These are phyloP conservation scores for Mycena kentingensis DNA, from an alignment of 768 basidiomycete species.

Conservation along the genomic window DNA sequence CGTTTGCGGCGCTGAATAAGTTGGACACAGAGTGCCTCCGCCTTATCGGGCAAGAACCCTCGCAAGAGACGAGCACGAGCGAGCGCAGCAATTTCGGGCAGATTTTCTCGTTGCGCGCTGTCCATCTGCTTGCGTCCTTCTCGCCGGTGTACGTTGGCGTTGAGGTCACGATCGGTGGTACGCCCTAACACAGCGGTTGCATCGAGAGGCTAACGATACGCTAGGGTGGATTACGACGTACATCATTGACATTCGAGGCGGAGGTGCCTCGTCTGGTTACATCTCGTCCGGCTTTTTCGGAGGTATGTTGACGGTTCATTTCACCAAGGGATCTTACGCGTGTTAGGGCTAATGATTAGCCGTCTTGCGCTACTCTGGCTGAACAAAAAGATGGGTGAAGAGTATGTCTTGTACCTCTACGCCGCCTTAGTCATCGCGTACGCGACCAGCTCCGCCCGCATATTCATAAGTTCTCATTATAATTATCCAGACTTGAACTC, in stretches of 20 bases:
- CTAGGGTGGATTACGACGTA: constrained; percentile 60
- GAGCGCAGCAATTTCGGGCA: constrained; percentile 44
- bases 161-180: constrained; percentile 54
- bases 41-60: constrained; percentile 30
- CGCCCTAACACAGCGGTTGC: neutral
- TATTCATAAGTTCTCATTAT: neutral
- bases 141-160: constrained; percentile 51
- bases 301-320: neutral
- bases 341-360: constrained; percentile 54
- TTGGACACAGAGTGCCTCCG: constrained; percentile 8
- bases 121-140: constrained; percentile 51
- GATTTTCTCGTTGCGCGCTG: constrained; percentile 42
- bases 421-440: constrained; percentile 51
- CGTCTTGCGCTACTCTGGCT: constrained; percentile 38
- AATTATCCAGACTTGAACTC: constrained; percentile 52
- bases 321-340: neutral
- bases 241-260: constrained; percentile 45
- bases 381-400: constrained; percentile 52
- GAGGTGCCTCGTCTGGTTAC: constrained; percentile 50
- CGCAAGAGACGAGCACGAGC: constrained; percentile 22
- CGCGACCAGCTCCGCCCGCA: constrained; percentile 6
- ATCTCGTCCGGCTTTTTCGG: constrained; percentile 51
- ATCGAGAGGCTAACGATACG: neutral
- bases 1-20: neutral
- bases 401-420: constrained; percentile 54